Percentiles rank a stretch among this genome's conserved stretches.
These are phyloP conservation scores for Microstegium vimineum DNA, from an alignment of 176 grass and related monocot genomes.

Conservation along the genomic window DNA sequence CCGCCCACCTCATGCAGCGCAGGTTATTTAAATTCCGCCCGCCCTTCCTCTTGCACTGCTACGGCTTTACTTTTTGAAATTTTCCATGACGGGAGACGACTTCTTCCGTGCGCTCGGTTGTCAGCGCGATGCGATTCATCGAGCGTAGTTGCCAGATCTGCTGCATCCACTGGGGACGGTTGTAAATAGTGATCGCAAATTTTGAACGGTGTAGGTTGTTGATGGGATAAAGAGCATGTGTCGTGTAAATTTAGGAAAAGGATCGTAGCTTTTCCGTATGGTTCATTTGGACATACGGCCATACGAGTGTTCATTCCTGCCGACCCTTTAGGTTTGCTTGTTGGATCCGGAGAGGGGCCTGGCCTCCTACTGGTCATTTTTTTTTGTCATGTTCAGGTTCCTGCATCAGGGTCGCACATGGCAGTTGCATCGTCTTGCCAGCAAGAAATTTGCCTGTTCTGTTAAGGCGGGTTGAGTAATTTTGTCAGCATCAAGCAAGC, in stretches of 20 bases:
- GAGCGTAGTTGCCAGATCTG: background rate
- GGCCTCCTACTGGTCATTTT: background rate
- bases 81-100: background rate
- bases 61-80: background rate
- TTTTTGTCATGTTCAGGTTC: background rate
- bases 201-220: background rate
- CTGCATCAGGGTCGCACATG: no score
- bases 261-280: background rate
- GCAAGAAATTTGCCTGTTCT: background rate
- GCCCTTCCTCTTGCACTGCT: background rate
- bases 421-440: background rate
- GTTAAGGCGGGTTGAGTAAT: background rate
- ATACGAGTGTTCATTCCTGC: no score
- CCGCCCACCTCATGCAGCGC: constrained; percentile 59
- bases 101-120: background rate
- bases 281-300: background rate
- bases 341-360: background rate
- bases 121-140: background rate
- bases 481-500: background rate
- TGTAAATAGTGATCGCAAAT: background rate
- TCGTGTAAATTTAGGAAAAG: background rate
- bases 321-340: background rate
- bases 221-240: background rate
- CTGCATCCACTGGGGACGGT: background rate
- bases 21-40: background rate